A percentile compares a stretch with the other conserved stretches of the same genome.
Conservation (phyloP, 2,329 filamentous ascomycete species). For the Madurella mycetomatis region DNA sequence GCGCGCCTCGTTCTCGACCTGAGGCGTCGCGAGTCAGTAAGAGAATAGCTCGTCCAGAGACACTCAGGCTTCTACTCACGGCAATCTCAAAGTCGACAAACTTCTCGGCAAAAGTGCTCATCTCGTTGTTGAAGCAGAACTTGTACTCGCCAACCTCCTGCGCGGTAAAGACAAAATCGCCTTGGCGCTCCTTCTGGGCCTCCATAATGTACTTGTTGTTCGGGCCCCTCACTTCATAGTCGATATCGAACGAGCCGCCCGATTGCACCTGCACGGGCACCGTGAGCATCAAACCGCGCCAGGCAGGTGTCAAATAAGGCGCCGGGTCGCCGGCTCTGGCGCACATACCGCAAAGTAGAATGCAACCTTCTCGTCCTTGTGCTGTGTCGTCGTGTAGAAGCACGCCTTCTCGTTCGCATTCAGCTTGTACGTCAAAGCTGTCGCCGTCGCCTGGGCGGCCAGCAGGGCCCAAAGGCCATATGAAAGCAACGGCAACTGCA, state of each 20-base stretch:
- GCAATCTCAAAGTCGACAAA: conserved; percentile 97
- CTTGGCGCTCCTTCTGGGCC: conserved; percentile 87
- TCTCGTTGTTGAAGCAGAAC: conserved; percentile 98
- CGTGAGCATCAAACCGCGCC: conserved; percentile 6
- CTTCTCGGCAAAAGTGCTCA: conserved; percentile 97
- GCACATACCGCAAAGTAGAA: conserved; percentile 92
- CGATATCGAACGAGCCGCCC: conserved; percentile 94
- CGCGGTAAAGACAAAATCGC: conserved; percentile 96
- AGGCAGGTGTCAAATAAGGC: too few species aligned
- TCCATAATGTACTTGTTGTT: conserved; percentile 75
- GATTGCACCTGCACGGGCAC: conserved; percentile 75
- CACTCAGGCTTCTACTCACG: conserved; percentile 48
- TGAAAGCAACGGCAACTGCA: conserved; percentile 61
- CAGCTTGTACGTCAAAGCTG: conserved; percentile 91
- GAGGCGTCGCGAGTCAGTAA: conserved; percentile 20
- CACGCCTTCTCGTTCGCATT: conserved; percentile 89
- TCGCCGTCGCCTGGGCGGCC: conserved; percentile 70
- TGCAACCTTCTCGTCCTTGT: conserved; percentile 80
- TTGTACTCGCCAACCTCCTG: conserved; percentile 83
- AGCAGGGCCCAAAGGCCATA: conserved; percentile 68
- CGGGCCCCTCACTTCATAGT: conserved; percentile 83
- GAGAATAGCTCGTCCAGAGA: not conserved
- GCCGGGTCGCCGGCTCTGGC: not conserved
- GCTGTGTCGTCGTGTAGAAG: conserved; percentile 80
- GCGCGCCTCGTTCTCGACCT: conserved; percentile 89